These are phyloP conservation scores for Moringa oleifera DNA, from an alignment of 345 rosid species.

Conservation along the genomic window DNA sequence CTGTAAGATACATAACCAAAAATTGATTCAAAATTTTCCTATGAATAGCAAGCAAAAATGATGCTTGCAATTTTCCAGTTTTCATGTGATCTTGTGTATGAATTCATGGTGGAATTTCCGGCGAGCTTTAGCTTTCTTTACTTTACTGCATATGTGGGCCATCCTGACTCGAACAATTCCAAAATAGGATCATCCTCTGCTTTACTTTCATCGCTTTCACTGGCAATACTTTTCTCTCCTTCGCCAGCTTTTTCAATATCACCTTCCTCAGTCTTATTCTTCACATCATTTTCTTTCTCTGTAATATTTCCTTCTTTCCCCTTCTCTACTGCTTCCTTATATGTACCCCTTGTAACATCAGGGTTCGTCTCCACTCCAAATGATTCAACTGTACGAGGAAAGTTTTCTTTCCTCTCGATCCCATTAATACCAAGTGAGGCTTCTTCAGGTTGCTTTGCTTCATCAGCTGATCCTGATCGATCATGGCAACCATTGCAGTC, in stretches of 20 bases:
- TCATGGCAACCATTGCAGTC: constrained; percentile 15
- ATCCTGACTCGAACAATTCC: constrained; percentile 48
- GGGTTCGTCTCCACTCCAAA: background rate
- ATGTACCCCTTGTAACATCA: constrained; percentile 18
- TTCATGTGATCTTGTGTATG: constrained; percentile 8
- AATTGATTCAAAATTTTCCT: too few species aligned
- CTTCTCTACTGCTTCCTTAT: constrained; percentile 50
- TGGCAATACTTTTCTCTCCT: background rate
- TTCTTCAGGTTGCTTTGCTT: constrained; percentile 6
- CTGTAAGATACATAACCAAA: background rate
- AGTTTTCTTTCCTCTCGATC: background rate
- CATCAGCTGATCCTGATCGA: constrained; percentile 17
- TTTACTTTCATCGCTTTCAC: background rate
- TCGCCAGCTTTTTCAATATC: background rate
- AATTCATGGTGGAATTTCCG: constrained; percentile 14
- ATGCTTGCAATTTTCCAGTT: background rate
- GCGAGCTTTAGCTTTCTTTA: constrained; percentile 20
- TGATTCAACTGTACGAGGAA: background rate
- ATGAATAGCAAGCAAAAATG: too few species aligned
- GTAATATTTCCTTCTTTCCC: constrained; percentile 25
- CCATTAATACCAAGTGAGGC: background rate
- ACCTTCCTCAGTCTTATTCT: background rate
- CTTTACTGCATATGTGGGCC: constrained; percentile 37
- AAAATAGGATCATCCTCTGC: constrained; percentile 32
- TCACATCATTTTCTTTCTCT: constrained; percentile 6